Evolutionary conservation across 1,139 yeast species (phyloP).

Genomic region (Geotrichum aggregatum): DNA sequence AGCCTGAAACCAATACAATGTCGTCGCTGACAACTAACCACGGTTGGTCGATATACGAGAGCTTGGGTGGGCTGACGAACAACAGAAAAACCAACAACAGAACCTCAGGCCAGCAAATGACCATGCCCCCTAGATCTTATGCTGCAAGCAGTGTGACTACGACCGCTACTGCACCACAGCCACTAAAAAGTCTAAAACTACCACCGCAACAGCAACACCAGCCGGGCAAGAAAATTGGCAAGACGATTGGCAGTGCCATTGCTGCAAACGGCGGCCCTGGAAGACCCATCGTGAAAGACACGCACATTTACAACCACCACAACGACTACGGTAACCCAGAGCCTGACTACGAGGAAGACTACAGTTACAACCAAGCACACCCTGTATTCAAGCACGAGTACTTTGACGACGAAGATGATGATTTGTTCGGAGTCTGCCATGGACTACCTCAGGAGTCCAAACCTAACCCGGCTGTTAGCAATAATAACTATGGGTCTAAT

Average conservation of each 20-base stretch:
- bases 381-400: slow-evolving; percentile 15
- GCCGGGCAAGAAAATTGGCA: slow-evolving; percentile 1
- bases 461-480: not conserved
- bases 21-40: not conserved
- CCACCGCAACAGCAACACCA: too few relatives aligned
- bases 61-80: not conserved
- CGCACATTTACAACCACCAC: slow-evolving; percentile 17
- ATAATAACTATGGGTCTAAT: not conserved
- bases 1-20: not conserved
- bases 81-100: not conserved
- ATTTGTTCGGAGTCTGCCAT: slow-evolving; percentile 21
- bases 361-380: slow-evolving; percentile 18
- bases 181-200: not conserved
- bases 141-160: not conserved
- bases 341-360: slow-evolving; percentile 19
- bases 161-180: not conserved
- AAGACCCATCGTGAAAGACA: not conserved
- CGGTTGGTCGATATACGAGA: slow-evolving; percentile 5
- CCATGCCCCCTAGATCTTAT: not conserved
- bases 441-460: slow-evolving; percentile 13
- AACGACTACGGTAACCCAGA: slow-evolving; percentile 14
- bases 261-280: not conserved
- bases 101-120: not conserved
- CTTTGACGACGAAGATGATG: slow-evolving; percentile 20
- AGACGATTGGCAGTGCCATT: slow-evolving; percentile 1